Evolutionary conservation across 805 yeast species (phyloP), one percentile per base, ranked within the genome.

Genomic region (Kodamaea lidongshanica): DNA sequence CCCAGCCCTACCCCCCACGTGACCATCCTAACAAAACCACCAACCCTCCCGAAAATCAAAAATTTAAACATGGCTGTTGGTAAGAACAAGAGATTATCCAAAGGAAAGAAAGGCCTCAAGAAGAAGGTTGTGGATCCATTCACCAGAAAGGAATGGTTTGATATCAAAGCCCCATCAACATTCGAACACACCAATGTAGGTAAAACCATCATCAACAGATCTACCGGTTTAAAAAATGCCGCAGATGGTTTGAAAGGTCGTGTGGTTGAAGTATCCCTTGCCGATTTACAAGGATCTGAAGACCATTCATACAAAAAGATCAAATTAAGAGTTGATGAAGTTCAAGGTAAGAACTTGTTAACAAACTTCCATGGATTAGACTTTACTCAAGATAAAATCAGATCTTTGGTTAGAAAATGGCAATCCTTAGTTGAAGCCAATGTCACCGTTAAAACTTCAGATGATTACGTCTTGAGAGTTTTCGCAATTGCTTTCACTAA

Each of bases 351-450:
- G 76, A 87, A 88, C 81, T 77, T 88, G 62, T 77, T 88, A 67
- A 88, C 97, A 77, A 89, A 89, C 94, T 89, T 88, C 94, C 96
- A 88, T 78, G 97, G 97, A 61, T 70, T 89, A 70, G 94, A 87
- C 76, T 88, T 89, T 81, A 88, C 97, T 61, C 75, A 94, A 49
- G 96, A 88, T 76, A 89, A 89, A 77, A 75, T 89, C 65, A 85
- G 94, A 75, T 88, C 96, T 38, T 77, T 89, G 67, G 96, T 88
- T 46, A 86, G 96, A 80, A 88, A 89, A 72, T 89, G 96, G 96
- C 97, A 88, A 77, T 79, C 96, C 48, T 76, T 89, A 69, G 94
- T 88, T 54, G 97, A 88, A 77, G 94, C 95, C 61, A 85, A 86
- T 67, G 96, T 88, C 56, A 87, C 97, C 54, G 96, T 87, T 61